A percentile compares a stretch with the other conserved stretches of the same genome.
Evolutionary conservation across 2,329 filamentous ascomycete genomes (phyloP).

Genomic region (Fusarium anthophilum): DNA sequence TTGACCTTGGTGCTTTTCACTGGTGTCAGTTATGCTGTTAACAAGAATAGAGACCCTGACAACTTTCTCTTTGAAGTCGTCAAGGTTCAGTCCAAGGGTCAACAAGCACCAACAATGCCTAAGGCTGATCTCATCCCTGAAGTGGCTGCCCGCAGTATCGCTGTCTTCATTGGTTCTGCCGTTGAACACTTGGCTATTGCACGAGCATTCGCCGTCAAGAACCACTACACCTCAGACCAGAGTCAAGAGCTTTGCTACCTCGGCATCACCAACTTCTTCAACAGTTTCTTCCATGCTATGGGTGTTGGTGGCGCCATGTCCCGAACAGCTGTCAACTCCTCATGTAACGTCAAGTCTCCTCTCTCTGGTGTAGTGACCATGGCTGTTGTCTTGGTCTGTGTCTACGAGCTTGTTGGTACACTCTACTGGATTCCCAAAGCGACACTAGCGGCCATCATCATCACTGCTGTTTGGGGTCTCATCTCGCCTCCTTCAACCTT

Average conservation of each 20-base stretch:
- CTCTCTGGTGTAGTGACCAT: slow-evolving; percentile 69
- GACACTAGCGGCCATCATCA: slow-evolving; percentile 72
- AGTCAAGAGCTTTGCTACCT: slow-evolving; percentile 73
- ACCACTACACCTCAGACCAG: slow-evolving; percentile 70
- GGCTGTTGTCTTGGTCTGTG: slow-evolving; percentile 67
- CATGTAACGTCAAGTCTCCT: slow-evolving; percentile 69
- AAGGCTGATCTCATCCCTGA: slow-evolving; percentile 59
- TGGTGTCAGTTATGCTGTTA: slow-evolving; percentile 69
- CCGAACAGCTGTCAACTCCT: slow-evolving; percentile 72
- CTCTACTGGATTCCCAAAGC: slow-evolving; percentile 76
- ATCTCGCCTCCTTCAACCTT: slow-evolving; percentile 67
- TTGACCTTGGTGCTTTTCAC: slow-evolving; percentile 70
- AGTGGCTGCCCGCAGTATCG: slow-evolving; percentile 63
- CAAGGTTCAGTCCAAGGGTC: slow-evolving; percentile 65
- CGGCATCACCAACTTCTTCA: slow-evolving; percentile 69
- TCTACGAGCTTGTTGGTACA: slow-evolving; percentile 68
- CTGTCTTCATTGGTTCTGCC: slow-evolving; percentile 68
- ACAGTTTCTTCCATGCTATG: slow-evolving; percentile 72
- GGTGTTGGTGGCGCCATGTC: slow-evolving; percentile 73
- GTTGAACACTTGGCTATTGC: slow-evolving; percentile 73
- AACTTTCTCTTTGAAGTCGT: slow-evolving; percentile 64
- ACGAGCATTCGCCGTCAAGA: slow-evolving; percentile 69
- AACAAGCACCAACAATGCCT: slow-evolving; percentile 60
- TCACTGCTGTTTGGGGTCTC: slow-evolving; percentile 70
- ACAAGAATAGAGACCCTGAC: slow-evolving; percentile 57